These are phyloP conservation scores for Danielia oregonensis DNA, from an alignment of 805 yeast species.

Conservation along the genomic window DNA sequence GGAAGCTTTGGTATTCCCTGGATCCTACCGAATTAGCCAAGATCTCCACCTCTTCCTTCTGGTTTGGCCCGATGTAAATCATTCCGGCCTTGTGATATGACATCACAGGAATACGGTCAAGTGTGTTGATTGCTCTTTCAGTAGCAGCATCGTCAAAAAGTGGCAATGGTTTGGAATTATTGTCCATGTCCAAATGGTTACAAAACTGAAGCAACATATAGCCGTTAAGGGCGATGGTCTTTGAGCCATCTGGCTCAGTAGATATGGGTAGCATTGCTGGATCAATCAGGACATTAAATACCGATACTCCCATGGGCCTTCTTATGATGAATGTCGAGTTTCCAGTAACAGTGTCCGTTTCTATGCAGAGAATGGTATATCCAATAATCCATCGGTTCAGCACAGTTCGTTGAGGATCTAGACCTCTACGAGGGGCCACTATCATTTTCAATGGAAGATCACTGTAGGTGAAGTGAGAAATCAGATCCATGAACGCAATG, in stretches of 20 bases:
- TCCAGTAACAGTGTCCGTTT: conserved; percentile 51
- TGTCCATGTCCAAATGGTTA: conserved; percentile 36
- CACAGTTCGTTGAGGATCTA: background rate
- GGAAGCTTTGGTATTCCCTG: conserved; percentile 52
- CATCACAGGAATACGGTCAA: conserved; percentile 75
- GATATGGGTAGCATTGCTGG: conserved; percentile 13
- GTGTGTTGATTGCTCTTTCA: conserved; percentile 49
- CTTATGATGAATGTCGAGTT: conserved; percentile 49
- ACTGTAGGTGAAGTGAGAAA: conserved; percentile 62
- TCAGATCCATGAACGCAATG: conserved; percentile 62
- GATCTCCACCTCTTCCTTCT: conserved; percentile 59
- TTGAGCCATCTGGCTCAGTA: conserved; percentile 8
- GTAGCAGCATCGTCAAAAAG: conserved; percentile 46
- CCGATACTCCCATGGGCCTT: conserved; percentile 63
- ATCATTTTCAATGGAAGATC: conserved; percentile 53
- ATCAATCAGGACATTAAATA: conserved; percentile 43
- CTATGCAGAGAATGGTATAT: conserved; percentile 50
- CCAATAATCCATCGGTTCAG: conserved; percentile 59
- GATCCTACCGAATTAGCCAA: conserved; percentile 66
- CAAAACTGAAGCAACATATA: conserved; percentile 50
- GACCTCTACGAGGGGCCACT: conserved; percentile 1
- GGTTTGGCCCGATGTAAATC: conserved; percentile 68
- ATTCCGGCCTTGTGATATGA: conserved; percentile 78
- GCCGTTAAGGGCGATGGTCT: conserved; percentile 27
- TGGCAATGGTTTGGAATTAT: conserved; percentile 43